Evolutionary conservation across 768 basidiomycete species (phyloP).

Genomic region (Pholiota conissans): DNA sequence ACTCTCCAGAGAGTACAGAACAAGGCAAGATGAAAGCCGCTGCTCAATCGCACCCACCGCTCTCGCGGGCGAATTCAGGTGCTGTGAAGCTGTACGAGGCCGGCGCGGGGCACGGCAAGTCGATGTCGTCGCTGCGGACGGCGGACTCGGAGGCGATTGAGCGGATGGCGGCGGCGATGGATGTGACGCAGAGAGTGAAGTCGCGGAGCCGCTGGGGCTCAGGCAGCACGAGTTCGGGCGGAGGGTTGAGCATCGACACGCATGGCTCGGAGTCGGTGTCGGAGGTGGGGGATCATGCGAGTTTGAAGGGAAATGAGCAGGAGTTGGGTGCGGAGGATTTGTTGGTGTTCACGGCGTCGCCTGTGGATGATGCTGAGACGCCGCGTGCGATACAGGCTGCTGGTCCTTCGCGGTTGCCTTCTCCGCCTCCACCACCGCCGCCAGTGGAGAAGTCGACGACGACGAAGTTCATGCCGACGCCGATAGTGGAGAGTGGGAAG

Average conservation of each 20-base stretch:
- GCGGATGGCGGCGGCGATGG: slow-evolving; percentile 62
- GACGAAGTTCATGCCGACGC: slow-evolving; percentile 2
- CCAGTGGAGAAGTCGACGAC: slow-evolving; percentile 4
- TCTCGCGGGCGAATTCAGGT: slow-evolving; percentile 6
- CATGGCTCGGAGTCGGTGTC: slow-evolving; percentile 12
- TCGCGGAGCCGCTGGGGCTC: slow-evolving; percentile 31
- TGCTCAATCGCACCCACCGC: background rate
- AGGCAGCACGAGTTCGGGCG: slow-evolving; percentile 28
- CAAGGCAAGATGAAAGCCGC: slow-evolving; percentile 11
- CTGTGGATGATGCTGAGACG: slow-evolving; percentile 26
- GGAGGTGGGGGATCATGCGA: slow-evolving; percentile 8
- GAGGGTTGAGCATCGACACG: slow-evolving; percentile 30
- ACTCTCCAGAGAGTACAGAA: slow-evolving; percentile 12
- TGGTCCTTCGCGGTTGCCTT: background rate
- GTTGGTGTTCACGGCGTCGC: slow-evolving; percentile 28
- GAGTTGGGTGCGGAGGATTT: slow-evolving; percentile 10
- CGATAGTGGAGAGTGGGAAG: slow-evolving; percentile 1
- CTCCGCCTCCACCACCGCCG: slow-evolving; percentile 10
- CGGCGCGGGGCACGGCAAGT: slow-evolving; percentile 36
- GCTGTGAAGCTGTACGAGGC: slow-evolving; percentile 29
- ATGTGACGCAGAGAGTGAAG: slow-evolving; percentile 59
- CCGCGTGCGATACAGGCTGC: background rate
- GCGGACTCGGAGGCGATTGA: slow-evolving; percentile 72
- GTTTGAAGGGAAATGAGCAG: background rate
- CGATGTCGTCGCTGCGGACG: slow-evolving; percentile 59